Percentiles rank a stretch among this genome's conserved stretches.
phyloP scores from a whole-genome alignment of 495 filamentous ascomycete genomes.

The Neurospora sp. region DNA sequence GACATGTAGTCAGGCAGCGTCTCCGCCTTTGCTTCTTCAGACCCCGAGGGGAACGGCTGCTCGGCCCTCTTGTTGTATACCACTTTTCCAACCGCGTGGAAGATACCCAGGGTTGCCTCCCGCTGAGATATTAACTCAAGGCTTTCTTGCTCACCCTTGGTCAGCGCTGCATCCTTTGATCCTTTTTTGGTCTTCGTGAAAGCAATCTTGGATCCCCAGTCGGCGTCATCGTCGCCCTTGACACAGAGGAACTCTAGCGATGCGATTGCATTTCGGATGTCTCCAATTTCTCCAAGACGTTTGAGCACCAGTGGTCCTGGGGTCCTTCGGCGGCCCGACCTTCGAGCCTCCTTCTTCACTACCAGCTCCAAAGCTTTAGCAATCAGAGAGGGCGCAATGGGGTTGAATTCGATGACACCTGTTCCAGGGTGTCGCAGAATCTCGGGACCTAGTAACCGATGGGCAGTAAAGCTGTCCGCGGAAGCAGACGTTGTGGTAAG shows the following conservation, averaged over 20 bases:
- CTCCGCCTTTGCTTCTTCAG: constrained; percentile 30
- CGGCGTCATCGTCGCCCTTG: constrained; percentile 52
- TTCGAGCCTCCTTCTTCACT: constrained; percentile 67
- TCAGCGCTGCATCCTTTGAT: constrained; percentile 46
- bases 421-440: constrained; percentile 69
- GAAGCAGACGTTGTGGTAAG: constrained; percentile 63
- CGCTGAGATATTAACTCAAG: constrained; percentile 69
- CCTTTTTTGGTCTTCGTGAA: constrained; percentile 53
- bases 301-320: constrained; percentile 65
- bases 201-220: constrained; percentile 57
- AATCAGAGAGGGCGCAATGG: constrained; percentile 79
- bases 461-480: constrained; percentile 80
- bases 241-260: constrained; percentile 85
- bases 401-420: constrained; percentile 79
- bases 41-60: constrained; percentile 14
- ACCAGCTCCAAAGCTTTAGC: constrained; percentile 70
- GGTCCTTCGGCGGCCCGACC: constrained; percentile 54
- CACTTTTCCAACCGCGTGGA: constrained; percentile 92
- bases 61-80: constrained; percentile 82
- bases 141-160: constrained; percentile 60
- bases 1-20: constrained; percentile 50
- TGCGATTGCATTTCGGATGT: constrained; percentile 83
- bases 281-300: constrained; percentile 68
- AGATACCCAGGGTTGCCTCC: constrained; percentile 80
- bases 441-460: constrained; percentile 76